Conservation (phyloP, 371 early-diverging fungal species). For the Mortierella sp. region DNA sequence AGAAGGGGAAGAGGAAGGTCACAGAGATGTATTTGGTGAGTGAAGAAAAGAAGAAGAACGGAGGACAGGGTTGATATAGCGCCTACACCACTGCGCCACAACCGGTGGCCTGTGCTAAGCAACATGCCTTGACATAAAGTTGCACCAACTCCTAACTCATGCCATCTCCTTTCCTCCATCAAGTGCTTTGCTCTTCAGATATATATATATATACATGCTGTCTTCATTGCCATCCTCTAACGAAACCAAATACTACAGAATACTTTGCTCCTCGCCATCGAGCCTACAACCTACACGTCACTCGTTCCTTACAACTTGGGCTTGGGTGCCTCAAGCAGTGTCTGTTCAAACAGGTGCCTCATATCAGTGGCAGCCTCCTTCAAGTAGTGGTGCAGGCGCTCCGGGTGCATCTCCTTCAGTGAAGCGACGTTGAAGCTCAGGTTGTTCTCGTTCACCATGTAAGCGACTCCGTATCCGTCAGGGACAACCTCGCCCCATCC, state of each 20-base stretch:
- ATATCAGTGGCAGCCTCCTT: slow-evolving; percentile 83
- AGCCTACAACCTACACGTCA: not conserved
- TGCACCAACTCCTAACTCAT: too few relatives aligned
- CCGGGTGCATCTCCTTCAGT: slow-evolving; percentile 71
- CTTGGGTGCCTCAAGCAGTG: slow-evolving; percentile 43
- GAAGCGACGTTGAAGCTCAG: slow-evolving; percentile 90
- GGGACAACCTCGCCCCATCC: slow-evolving; percentile 98
- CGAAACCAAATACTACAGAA: not conserved
- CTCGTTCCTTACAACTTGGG: slow-evolving; percentile 28
- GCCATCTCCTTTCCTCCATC: too few relatives aligned
- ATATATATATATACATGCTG: not conserved
- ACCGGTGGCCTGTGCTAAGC: too few relatives aligned
- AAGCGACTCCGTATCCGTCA: slow-evolving; percentile 94
- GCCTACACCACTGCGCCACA: too few relatives aligned
- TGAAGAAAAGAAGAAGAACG: too few relatives aligned
- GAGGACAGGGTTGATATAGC: too few relatives aligned
- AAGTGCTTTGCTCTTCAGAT: too few relatives aligned
- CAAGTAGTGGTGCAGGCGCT: slow-evolving; percentile 72
- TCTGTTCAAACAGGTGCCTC: slow-evolving; percentile 56
- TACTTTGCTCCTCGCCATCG: not conserved
- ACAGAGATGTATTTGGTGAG: too few relatives aligned
- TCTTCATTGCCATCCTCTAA: not conserved
- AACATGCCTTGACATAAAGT: too few relatives aligned
- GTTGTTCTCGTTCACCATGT: slow-evolving; percentile 89
- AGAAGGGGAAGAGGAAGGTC: too few relatives aligned